These are phyloP conservation scores for Pythium coloratum DNA, from an alignment of 352 stramenopile species.

Conservation along the genomic window DNA sequence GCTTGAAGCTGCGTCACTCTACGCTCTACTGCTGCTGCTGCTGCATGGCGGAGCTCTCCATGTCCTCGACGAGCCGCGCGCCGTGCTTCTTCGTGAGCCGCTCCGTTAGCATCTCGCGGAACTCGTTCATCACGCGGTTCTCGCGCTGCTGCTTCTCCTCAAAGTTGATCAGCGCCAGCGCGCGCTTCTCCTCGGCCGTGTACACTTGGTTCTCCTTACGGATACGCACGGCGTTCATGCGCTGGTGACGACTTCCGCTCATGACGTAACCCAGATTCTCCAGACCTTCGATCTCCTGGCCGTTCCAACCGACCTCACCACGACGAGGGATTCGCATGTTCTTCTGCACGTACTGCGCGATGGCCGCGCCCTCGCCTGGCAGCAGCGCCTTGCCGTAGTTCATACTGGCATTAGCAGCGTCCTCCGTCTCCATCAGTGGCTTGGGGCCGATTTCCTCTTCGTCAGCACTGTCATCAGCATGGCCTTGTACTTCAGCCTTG, in stretches of 20 bases:
- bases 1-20: conserved; percentile 1
- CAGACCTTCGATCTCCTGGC: conserved; percentile 95
- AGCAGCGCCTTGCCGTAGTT: conserved; percentile 93
- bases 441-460: conserved; percentile 89
- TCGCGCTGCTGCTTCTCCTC: conserved; percentile 99
- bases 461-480: conserved; percentile 52
- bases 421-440: conserved; percentile 49
- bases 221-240: conserved; percentile 99
- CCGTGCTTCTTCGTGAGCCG: conserved; percentile 88
- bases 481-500: conserved; percentile 85
- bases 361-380: conserved; percentile 93
- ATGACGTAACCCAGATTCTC: conserved; percentile 97
- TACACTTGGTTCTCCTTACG: conserved; percentile 99
- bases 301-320: conserved; percentile 97
- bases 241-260: conserved; percentile 95
- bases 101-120: conserved; percentile 92
- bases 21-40: conserved; percentile 30
- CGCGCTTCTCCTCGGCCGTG: conserved; percentile 97
- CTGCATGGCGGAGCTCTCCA: conserved; percentile 68
- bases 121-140: conserved; percentile 97
- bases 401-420: conserved; percentile 47
- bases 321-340: conserved; percentile 98
- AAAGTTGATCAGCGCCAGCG: conserved; percentile 97
- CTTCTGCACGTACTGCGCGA: conserved; percentile 98
- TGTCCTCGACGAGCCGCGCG: conserved; percentile 82